Conservation (phyloP, 179 eudicot genomes). For the Amaranthus tricolor region DNA sequence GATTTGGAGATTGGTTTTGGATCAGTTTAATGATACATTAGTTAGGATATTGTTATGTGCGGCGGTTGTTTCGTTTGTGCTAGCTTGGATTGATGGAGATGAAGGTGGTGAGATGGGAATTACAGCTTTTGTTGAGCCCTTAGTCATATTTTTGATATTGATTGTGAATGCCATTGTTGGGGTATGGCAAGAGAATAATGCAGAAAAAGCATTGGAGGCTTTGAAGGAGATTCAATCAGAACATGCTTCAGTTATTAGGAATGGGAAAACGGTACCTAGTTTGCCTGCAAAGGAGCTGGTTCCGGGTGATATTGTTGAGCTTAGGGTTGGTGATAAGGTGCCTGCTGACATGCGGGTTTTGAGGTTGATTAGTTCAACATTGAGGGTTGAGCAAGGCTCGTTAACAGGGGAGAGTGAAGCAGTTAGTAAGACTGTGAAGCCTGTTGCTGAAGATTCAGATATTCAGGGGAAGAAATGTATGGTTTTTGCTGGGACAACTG, state of each 20-base stretch:
- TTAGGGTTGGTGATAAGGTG: slow-evolving; percentile 62
- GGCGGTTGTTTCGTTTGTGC: slow-evolving; percentile 78
- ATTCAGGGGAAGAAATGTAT: slow-evolving; percentile 91
- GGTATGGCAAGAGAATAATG: slow-evolving; percentile 96
- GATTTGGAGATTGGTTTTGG: slow-evolving; percentile 63
- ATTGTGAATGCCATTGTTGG: slow-evolving; percentile 90
- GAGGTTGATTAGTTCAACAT: slow-evolving; percentile 50
- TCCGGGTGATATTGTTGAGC: slow-evolving; percentile 53
- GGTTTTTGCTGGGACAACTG: slow-evolving; percentile 91
- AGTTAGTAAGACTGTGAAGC: slow-evolving; percentile 71
- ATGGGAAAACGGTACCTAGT: slow-evolving; percentile 34
- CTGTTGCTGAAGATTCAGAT: slow-evolving; percentile 68
- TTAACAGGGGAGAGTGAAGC: slow-evolving; percentile 85
- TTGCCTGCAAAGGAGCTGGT: slow-evolving; percentile 48
- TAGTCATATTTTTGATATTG: slow-evolving; percentile 84
- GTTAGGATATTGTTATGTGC: slow-evolving; percentile 83
- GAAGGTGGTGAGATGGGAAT: slow-evolving; percentile 69
- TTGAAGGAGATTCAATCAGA: slow-evolving; percentile 78
- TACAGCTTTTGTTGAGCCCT: slow-evolving; percentile 49
- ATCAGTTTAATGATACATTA: slow-evolving; percentile 86
- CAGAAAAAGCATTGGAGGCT: slow-evolving; percentile 93
- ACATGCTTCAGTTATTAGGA: slow-evolving; percentile 38
- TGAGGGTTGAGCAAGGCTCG: slow-evolving; percentile 62
- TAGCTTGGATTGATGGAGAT: slow-evolving; percentile 80
- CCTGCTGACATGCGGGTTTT: slow-evolving; percentile 69